Evolutionary conservation across 2,329 filamentous ascomycete genomes (phyloP).

Genomic region (Clarireedia sp.): DNA sequence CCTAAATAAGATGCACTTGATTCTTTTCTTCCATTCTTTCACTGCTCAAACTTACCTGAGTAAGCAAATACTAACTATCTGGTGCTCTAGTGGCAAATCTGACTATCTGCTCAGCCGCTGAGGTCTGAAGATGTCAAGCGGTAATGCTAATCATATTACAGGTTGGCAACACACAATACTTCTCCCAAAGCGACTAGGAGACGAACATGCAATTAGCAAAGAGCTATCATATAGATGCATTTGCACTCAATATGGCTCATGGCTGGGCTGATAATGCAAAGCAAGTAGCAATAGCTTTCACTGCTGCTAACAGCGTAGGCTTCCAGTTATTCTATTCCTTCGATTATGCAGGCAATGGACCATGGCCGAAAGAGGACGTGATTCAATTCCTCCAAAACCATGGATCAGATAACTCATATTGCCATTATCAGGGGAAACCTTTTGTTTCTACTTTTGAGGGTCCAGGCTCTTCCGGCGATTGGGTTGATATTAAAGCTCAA

Average conservation of each 20-base stretch:
- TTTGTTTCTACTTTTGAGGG: conserved; percentile 2
- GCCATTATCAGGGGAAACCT: not conserved
- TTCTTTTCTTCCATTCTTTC: too few species aligned
- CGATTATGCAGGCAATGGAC: conserved; percentile 20
- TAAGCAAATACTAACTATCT: too few species aligned
- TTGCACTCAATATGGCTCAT: conserved; percentile 26
- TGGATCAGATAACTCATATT: not conserved
- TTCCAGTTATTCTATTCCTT: conserved; percentile 30
- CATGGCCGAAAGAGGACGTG: not conserved
- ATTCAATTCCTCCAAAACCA: not conserved
- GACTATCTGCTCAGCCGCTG: not conserved
- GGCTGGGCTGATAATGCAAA: conserved; percentile 21
- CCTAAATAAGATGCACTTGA: too few species aligned
- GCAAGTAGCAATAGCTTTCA: conserved; percentile 23
- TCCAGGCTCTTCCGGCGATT: not conserved
- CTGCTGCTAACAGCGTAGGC: conserved; percentile 21
- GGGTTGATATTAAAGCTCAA: not conserved
- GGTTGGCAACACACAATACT: not conserved
- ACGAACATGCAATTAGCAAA: conserved; percentile 24
- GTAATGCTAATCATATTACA: not conserved
- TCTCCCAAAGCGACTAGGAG: conserved; percentile 17
- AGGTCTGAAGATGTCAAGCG: not conserved
- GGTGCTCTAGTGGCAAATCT: not conserved
- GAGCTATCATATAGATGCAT: conserved; percentile 30
- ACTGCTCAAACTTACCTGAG: too few species aligned